Conservation (phyloP, 345 rosid genomes). For the Euclidium syriacum region DNA sequence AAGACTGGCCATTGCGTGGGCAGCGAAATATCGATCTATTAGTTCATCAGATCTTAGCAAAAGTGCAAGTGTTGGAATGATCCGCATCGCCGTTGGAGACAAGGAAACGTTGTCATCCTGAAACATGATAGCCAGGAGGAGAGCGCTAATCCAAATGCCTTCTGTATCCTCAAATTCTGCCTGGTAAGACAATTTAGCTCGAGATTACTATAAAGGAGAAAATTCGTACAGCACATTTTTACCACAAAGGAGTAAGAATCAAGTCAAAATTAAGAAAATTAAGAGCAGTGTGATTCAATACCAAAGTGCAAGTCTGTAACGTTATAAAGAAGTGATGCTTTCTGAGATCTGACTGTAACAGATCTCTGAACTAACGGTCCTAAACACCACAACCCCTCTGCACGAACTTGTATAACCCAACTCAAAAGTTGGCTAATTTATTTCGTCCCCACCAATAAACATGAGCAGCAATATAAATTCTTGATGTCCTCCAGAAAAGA, state of each 20-base stretch:
- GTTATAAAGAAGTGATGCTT: not conserved
- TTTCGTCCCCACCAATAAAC: constrained; percentile 2
- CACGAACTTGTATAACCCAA: not conserved
- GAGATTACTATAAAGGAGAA: not conserved
- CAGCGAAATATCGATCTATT: constrained; percentile 70
- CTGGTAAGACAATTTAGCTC: constrained; percentile 32
- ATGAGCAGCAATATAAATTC: not conserved
- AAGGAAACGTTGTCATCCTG: constrained; percentile 56
- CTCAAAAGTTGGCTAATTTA: constrained; percentile 3
- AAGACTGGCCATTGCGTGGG: constrained; percentile 89
- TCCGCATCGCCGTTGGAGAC: constrained; percentile 57
- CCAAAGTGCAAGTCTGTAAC: constrained; percentile 12
- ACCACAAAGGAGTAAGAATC: constrained; percentile 5
- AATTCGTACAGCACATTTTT: constrained; percentile 5
- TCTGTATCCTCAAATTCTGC: constrained; percentile 62
- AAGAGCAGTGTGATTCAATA: constrained; percentile 1
- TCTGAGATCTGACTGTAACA: constrained; percentile 1
- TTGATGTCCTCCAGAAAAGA: not conserved
- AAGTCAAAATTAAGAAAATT: constrained; percentile 10
- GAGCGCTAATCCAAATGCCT: constrained; percentile 72
- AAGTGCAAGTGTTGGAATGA: constrained; percentile 66
- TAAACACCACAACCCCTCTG: not conserved
- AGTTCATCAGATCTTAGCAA: constrained; percentile 73
- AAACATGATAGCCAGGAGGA: constrained; percentile 73
- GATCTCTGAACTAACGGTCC: constrained; percentile 2